A percentile compares a stretch with the other conserved stretches of the same genome.
These are phyloP conservation scores for Pharus latifolius DNA, from an alignment of 176 grass and related monocot genomes.

Conservation along the genomic window DNA sequence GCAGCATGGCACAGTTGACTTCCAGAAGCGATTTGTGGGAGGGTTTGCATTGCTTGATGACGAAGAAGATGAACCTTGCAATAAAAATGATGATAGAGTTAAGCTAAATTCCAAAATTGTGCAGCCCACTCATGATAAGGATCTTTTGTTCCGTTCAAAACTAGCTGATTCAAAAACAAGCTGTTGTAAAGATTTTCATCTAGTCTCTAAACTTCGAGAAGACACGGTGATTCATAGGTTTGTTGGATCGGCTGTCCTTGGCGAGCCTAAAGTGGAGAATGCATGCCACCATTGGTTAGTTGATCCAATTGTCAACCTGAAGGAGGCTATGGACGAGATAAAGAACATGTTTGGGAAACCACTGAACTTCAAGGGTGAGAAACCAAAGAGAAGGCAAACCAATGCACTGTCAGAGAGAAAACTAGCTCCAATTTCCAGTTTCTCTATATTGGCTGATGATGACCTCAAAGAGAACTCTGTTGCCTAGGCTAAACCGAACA, in stretches of 20 bases:
- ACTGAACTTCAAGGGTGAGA: conserved; percentile 55
- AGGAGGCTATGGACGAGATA: conserved; percentile 91
- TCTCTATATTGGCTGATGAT: conserved; percentile 74
- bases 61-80: conserved; percentile 35
- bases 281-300: conserved; percentile 87
- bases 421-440: conserved; percentile 20
- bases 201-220: conserved; percentile 39
- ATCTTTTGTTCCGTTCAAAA: neutral
- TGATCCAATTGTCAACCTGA: conserved; percentile 79
- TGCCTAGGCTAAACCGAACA: conserved; percentile 4
- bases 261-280: conserved; percentile 74
- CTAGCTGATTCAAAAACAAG: conserved; percentile 5
- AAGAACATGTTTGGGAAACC: conserved; percentile 89
- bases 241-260: conserved; percentile 69
- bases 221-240: conserved; percentile 72
- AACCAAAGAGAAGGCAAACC: conserved; percentile 24
- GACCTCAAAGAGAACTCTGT: conserved; percentile 23
- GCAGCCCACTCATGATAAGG: neutral
- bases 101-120: neutral
- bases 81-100: neutral
- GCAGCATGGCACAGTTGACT: neutral
- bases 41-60: conserved; percentile 70
- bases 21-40: conserved; percentile 47
- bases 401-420: conserved; percentile 25
- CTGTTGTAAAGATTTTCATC: neutral